Evolutionary conservation across 2,329 filamentous ascomycete species (phyloP), one percentile per base, ranked within the genome.

Genomic region (Ophioceras dolichostomum): DNA sequence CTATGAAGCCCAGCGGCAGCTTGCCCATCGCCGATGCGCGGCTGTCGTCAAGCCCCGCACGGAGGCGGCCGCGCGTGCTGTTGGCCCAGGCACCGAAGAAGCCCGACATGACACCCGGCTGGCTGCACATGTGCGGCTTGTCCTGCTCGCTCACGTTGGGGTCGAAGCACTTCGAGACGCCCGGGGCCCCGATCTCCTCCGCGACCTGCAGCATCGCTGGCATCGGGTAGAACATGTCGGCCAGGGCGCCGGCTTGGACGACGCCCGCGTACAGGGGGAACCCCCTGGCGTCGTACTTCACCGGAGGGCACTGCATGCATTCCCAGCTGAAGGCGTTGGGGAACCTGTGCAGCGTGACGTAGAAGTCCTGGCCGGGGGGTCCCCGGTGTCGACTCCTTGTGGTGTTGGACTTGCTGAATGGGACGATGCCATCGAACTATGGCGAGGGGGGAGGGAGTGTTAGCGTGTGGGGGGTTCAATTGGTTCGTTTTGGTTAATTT

Each of bases 291-390:
- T 10, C 20, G 24, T 30, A n/a, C 16, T 29, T 4, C 5, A 30
- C 34, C 21, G 26, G 12, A 12, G 27, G 35, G 19, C 35, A 37
- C 4, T 14, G 17, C 4, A 12, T 12, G 14, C 35, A 37, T 21
- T 30, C 27, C 35, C 35, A 37, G 35, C 26, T 19, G 26, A 37
- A 37, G 18, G 35, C 35, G 27, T 37, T 37, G 35, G 35, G 27
- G 35, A 37, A 37, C 17, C 17, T 30, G 35, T 37, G 27, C 16
- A 37, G 12, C 8, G 35, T 37, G 17, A 37, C 18, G 26, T 14
- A 10, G 13, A 21, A 37, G 14, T 37, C 19, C 22, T 10, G 26
- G 13, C 13, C 19, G 27, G 20, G 26, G 26, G 26, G 17, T n/a
- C 22, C 22, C 8, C 12, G 22, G 7, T 26, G 22, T 4, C 8